These are phyloP conservation scores for Schizophyllum amplum DNA, from an alignment of 1,284 basidiomycete species.

Conservation along the genomic window DNA sequence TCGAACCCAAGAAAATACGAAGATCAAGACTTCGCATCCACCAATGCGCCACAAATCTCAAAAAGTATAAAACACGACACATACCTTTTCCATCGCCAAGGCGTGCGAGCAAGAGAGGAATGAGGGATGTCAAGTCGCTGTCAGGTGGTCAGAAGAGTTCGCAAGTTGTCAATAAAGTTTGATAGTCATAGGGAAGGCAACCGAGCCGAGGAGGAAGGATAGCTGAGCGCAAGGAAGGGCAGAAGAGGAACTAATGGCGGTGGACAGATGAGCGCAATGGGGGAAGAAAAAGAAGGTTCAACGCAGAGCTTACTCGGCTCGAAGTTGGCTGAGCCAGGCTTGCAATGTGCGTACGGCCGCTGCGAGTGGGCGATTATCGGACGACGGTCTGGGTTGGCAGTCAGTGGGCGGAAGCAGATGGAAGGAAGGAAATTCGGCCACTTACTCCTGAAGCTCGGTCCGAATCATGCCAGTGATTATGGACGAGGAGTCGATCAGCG, in stretches of 20 bases:
- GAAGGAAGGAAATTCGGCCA: not conserved
- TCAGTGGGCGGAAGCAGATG: no score
- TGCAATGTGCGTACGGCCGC: conserved; percentile 74
- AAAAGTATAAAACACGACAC: no score
- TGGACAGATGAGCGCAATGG: conserved; percentile 54
- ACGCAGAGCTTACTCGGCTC: conserved; percentile 49
- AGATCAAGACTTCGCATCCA: no score
- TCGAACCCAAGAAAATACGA: no score
- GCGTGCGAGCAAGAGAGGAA: not conserved
- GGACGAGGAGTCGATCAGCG: conserved; percentile 44
- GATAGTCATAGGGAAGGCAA: no score
- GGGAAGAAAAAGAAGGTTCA: conserved; percentile 51
- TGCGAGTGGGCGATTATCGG: conserved; percentile 39
- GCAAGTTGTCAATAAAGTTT: no score
- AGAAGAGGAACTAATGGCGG: conserved; percentile 14
- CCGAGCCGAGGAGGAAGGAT: no score
- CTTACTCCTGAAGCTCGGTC: not conserved
- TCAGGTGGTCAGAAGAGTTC: not conserved
- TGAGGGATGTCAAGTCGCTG: not conserved
- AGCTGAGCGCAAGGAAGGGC: no score
- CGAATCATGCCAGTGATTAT: not conserved
- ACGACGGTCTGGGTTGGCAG: conserved; percentile 19
- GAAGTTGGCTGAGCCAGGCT: conserved; percentile 44
- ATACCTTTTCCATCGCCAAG: not conserved
- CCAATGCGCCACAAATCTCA: no score